These are phyloP conservation scores for Solioccasus polychromus DNA, from an alignment of 768 basidiomycete species.

Conservation along the genomic window DNA sequence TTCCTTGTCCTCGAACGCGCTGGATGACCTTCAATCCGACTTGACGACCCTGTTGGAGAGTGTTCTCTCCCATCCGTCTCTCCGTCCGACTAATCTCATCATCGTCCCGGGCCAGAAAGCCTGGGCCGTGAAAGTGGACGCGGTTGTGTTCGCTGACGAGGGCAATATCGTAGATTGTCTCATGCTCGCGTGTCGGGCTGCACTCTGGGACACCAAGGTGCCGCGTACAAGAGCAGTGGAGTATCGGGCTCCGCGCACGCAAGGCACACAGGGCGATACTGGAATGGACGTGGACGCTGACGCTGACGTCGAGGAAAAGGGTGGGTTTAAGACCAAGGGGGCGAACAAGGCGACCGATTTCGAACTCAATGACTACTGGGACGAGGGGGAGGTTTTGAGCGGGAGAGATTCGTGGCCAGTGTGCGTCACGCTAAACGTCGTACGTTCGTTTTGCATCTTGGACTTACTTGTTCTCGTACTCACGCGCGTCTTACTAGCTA, in stretches of 20 bases:
- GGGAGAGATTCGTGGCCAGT: slow-evolving; percentile 72
- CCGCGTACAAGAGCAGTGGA: slow-evolving; percentile 71
- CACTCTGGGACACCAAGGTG: slow-evolving; percentile 78
- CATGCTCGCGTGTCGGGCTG: slow-evolving; percentile 76
- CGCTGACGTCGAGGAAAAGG: slow-evolving; percentile 28
- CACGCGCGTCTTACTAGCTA: slow-evolving; percentile 36
- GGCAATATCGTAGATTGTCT: slow-evolving; percentile 78
- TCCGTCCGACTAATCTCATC: slow-evolving; percentile 62
- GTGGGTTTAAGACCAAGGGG: slow-evolving; percentile 57
- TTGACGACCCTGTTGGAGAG: slow-evolving; percentile 60
- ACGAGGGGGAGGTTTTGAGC: slow-evolving; percentile 67
- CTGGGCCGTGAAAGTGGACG: slow-evolving; percentile 76
- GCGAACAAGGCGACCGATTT: slow-evolving; percentile 65
- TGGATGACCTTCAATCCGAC: slow-evolving; percentile 80
- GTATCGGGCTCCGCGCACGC: slow-evolving; percentile 48
- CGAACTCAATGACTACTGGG: slow-evolving; percentile 86
- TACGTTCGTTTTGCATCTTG: slow-evolving; percentile 35
- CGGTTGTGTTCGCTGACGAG: slow-evolving; percentile 68
- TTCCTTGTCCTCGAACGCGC: slow-evolving; percentile 51
- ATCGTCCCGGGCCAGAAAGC: slow-evolving; percentile 61
- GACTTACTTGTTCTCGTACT: not conserved
- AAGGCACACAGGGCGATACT: slow-evolving; percentile 30
- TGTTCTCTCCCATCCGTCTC: slow-evolving; percentile 62
- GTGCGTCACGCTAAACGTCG: slow-evolving; percentile 74
- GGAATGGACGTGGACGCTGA: slow-evolving; percentile 55